Base-by-base conservation (phyloP, 2,329 filamentous ascomycete genomes). In the Aquanectria penicillioides region DNA sequence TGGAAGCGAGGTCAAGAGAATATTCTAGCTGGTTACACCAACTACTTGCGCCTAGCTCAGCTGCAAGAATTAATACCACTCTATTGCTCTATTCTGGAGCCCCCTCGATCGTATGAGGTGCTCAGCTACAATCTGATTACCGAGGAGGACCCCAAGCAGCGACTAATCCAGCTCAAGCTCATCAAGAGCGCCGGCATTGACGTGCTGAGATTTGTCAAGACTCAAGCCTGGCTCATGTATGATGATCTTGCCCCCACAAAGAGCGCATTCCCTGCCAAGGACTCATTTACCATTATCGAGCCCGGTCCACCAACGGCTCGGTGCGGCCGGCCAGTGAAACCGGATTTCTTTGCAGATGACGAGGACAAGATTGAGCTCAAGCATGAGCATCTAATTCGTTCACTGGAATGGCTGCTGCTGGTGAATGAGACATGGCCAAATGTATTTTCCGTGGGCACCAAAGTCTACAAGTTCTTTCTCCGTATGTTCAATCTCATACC, bases 371-470 rank as follows among this genome's bases (percentile, higher is more conserved):
- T 88, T 9, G 82, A 87, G 7, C 76, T 82, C 37, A 86, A 90
- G 58, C 89, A 94, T 62, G 86, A 89, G 66, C 75, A 83, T 28
- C 82, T 97, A 48, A 92, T 97, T 40, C 85, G 90, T 55, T 88
- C 91, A 31, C 78, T 97, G 58, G 91, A 96, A 71, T 98, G 94
- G 94, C 89, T 94, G 73, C 79, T 92, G 57, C 83, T 92, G 54
- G 84, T 94, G 8, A 86, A 90, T 46, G 89, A 86, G 11, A 83
- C 91, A 52, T 94, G 90, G 89, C 80, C 83, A 13, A 82, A 89
- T 57, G 88, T 92, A 18, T 92, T 94, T 68, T 77, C 80, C 15
- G 82, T 87, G 54, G 88, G 92, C 36, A 85, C 86, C 25, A 83
- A 87, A 67, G 84, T 94, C n/a, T 92, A 97, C 77, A 91, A 91